Evolutionary conservation across 2,329 filamentous ascomycete species (phyloP).

Genomic region (Cercospora brassicicola): DNA sequence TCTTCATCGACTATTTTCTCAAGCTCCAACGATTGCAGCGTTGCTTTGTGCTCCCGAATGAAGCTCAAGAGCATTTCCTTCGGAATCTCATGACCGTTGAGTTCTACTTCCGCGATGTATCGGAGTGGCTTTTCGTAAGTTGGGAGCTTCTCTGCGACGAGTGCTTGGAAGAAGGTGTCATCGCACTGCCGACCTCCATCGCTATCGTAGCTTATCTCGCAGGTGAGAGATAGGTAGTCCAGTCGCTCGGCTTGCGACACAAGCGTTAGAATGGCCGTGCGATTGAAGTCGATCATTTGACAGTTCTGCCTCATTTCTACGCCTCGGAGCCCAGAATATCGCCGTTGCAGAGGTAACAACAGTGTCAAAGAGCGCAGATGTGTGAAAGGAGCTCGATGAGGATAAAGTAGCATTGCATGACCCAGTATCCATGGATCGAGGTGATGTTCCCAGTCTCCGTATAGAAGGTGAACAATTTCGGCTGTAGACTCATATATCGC

Average conservation of each 20-base stretch:
- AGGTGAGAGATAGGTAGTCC: neutral
- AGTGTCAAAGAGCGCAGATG: too few species aligned
- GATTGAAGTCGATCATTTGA: neutral
- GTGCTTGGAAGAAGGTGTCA: neutral
- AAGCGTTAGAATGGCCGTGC: neutral
- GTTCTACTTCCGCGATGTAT: neutral
- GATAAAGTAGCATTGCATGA: too few species aligned
- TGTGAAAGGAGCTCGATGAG: too few species aligned
- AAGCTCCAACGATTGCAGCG: neutral
- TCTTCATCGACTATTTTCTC: neutral
- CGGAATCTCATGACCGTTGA: neutral
- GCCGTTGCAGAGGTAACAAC: too few species aligned
- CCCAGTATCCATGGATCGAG: too few species aligned
- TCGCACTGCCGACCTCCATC: neutral
- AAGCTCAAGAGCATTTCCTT: neutral
- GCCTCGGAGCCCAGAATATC: neutral
- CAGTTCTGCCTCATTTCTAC: neutral
- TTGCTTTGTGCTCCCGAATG: neutral
- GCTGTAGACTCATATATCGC: too few species aligned
- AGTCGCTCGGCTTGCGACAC: neutral
- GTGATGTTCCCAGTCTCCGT: too few species aligned
- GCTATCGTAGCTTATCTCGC: neutral
- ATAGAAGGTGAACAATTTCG: too few species aligned
- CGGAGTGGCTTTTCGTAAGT: neutral
- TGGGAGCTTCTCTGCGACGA: neutral